Evolutionary conservation across 2,329 filamentous ascomycete species (phyloP).

Genomic region (Chrysoporthe austroafricana): DNA sequence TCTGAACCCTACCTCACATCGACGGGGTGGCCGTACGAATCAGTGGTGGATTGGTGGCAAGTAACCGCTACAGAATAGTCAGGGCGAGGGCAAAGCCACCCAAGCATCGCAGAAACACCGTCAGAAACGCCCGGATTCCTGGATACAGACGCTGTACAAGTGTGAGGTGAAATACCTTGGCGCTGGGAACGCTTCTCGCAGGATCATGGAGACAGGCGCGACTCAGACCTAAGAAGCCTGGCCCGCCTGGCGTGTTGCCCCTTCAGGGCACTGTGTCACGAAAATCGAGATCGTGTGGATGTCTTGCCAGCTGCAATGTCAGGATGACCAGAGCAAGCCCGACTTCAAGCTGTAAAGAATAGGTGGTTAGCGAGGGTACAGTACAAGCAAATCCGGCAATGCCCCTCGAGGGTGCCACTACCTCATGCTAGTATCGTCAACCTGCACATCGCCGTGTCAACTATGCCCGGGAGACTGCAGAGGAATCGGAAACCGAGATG

Average conservation of each 20-base stretch:
- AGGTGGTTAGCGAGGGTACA: not conserved
- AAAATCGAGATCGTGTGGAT: slow-evolving; percentile 18
- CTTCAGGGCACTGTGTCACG: slow-evolving; percentile 8
- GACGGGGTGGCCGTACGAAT: slow-evolving; percentile 12
- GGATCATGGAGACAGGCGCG: slow-evolving; percentile 13
- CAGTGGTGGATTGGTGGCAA: slow-evolving; percentile 1
- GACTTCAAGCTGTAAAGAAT: not conserved
- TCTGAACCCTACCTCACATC: not conserved
- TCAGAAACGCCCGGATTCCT: slow-evolving; percentile 15
- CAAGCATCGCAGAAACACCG: not conserved
- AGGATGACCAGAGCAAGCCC: not conserved
- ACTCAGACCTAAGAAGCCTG: slow-evolving; percentile 15
- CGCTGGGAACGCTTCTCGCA: slow-evolving; percentile 10
- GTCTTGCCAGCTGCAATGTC: not conserved
- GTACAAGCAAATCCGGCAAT: not conserved
- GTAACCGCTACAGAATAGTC: not conserved
- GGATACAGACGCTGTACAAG: slow-evolving; percentile 20
- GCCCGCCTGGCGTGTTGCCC: slow-evolving; percentile 2
- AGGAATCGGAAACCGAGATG: slow-evolving; percentile 11
- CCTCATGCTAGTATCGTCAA: not conserved
- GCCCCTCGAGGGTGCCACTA: not conserved
- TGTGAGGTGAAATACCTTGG: slow-evolving; percentile 12
- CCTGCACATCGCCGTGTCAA: slow-evolving; percentile 18
- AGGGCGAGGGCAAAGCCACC: not conserved
- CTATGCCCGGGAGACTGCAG: not conserved